Percentiles rank a stretch among this genome's conserved stretches.
phyloP scores from a whole-genome alignment of 768 basidiomycete species.

The Asterophora parasitica region DNA sequence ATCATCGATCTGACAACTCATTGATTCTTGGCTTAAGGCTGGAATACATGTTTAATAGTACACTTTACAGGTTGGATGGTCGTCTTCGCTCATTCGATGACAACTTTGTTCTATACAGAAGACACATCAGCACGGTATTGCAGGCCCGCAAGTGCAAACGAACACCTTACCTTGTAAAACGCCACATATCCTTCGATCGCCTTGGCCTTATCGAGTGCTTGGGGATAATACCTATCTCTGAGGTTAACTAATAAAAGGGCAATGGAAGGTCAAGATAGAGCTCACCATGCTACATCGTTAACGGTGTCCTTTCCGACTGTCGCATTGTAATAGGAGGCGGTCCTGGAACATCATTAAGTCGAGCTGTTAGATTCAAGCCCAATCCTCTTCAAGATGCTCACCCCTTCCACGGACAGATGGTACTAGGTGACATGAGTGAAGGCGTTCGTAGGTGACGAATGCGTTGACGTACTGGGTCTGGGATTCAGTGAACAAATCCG shows the following conservation, averaged over 20 bases:
- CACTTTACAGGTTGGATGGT: too few species aligned
- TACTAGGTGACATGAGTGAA: slow-evolving; percentile 26
- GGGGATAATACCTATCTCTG: slow-evolving; percentile 60
- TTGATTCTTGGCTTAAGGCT: too few species aligned
- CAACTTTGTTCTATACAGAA: slow-evolving; percentile 33
- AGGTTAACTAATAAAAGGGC: background rate
- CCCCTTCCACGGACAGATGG: slow-evolving; percentile 73
- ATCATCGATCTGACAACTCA: too few species aligned
- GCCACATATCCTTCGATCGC: slow-evolving; percentile 65
- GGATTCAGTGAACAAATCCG: slow-evolving; percentile 43
- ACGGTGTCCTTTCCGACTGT: slow-evolving; percentile 42
- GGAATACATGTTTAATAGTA: too few species aligned
- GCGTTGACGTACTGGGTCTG: slow-evolving; percentile 40
- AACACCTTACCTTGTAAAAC: slow-evolving; percentile 69
- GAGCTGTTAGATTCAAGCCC: background rate
- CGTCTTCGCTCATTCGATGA: slow-evolving; percentile 18
- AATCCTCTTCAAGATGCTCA: slow-evolving; percentile 17
- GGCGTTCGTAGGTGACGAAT: background rate
- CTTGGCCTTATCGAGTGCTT: slow-evolving; percentile 48
- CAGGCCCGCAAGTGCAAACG: background rate
- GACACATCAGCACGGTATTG: background rate
- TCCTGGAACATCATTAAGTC: slow-evolving; percentile 28
- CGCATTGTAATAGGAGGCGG: slow-evolving; percentile 63
- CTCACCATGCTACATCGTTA: slow-evolving; percentile 65
- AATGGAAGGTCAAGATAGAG: slow-evolving; percentile 1